phyloP scores from a whole-genome alignment of 331 rosid genomes.

The Arachis monticola region DNA sequence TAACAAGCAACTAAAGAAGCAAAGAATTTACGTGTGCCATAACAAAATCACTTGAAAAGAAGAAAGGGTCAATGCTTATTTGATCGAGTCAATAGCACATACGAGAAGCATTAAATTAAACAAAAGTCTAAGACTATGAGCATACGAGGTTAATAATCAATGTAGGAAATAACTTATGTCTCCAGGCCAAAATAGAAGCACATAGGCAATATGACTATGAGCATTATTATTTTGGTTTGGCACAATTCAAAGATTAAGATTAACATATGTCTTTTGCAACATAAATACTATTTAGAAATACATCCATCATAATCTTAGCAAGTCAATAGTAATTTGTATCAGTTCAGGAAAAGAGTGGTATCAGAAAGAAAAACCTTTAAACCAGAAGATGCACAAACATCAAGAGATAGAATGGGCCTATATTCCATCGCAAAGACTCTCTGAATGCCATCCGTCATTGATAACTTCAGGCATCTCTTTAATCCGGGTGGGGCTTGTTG shows the following conservation, averaged over 20 bases:
- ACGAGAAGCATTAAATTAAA: too few species aligned
- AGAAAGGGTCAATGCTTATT: background rate
- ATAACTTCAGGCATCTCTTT: conserved; percentile 85
- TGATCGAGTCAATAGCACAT: background rate
- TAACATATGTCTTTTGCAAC: background rate
- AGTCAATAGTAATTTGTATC: background rate
- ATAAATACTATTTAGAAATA: background rate
- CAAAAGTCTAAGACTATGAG: too few species aligned
- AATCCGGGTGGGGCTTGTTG: conserved; percentile 63
- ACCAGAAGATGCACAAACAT: conserved; percentile 82
- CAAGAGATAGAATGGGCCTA: conserved; percentile 80
- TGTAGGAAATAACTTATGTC: too few species aligned
- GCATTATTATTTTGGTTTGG: too few species aligned
- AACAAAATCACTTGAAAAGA: conserved; percentile 1
- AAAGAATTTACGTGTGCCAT: background rate
- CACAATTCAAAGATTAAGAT: too few species aligned
- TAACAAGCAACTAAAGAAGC: background rate
- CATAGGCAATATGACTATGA: too few species aligned
- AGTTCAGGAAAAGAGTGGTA: background rate
- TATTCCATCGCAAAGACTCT: conserved; percentile 89
- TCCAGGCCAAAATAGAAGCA: too few species aligned
- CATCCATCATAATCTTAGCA: background rate
- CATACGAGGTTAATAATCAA: too few species aligned
- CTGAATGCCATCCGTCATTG: conserved; percentile 88
- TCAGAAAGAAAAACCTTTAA: conserved; percentile 58